A percentile compares a stretch with the other conserved stretches of the same genome.
Evolutionary conservation across 2,329 filamentous ascomycete genomes (phyloP).

Genomic region (Trichophyton rubrum): DNA sequence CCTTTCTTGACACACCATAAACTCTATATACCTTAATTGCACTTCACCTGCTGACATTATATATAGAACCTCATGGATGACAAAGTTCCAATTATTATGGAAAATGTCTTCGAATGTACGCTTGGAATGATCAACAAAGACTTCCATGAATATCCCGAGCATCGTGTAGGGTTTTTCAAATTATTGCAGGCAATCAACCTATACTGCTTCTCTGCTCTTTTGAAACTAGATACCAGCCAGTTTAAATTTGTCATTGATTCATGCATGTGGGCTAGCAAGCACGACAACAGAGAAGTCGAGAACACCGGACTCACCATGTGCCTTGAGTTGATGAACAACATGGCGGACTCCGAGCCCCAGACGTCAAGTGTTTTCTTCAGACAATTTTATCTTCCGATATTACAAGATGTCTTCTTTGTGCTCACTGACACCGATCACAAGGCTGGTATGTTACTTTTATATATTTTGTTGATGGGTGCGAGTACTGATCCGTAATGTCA

Average conservation of each 20-base stretch:
- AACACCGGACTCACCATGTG: constrained; percentile 96
- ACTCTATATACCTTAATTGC: not conserved
- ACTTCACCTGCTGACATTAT: constrained; percentile 21
- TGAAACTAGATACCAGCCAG: constrained; percentile 88
- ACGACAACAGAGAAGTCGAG: constrained; percentile 96
- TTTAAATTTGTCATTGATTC: constrained; percentile 99
- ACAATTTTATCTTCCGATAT: constrained; percentile 87
- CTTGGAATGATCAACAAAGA: constrained; percentile 99
- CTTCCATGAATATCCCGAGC: constrained; percentile 97
- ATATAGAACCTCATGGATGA: constrained; percentile 85
- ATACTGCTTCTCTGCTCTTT: constrained; percentile 86
- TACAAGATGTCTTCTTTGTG: constrained; percentile 97
- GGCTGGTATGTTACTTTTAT: constrained; percentile 43
- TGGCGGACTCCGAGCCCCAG: constrained; percentile 75
- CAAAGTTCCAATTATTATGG: constrained; percentile 93
- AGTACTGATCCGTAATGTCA: constrained; percentile 6
- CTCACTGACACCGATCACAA: constrained; percentile 97
- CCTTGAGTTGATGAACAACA: constrained; percentile 91
- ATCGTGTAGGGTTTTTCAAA: constrained; percentile 99
- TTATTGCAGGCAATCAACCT: constrained; percentile 90
- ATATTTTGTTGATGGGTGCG: not conserved
- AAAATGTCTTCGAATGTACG: constrained; percentile 96
- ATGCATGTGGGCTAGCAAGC: constrained; percentile 99
- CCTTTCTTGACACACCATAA: constrained; percentile 20
- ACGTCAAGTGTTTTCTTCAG: constrained; percentile 96